Evolutionary conservation across 495 filamentous ascomycete genomes (phyloP).

Genomic region (Penicillium desertorum): DNA sequence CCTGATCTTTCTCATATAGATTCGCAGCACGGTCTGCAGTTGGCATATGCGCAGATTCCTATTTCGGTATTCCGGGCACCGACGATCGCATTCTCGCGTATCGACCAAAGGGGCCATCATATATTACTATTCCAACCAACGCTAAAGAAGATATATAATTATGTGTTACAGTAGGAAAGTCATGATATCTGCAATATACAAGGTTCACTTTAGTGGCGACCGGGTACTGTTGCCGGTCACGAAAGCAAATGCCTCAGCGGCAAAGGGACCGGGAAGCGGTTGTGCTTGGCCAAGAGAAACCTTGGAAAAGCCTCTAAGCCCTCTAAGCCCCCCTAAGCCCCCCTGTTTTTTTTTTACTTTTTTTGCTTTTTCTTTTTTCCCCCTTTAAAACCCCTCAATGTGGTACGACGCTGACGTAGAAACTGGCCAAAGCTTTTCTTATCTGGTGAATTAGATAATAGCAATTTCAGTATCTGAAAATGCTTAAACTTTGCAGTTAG

Average conservation of each 20-base stretch:
- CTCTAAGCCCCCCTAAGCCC: not conserved
- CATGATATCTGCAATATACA: not conserved
- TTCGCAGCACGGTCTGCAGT: not conserved
- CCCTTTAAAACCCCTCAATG: not conserved
- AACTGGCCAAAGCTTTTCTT: not conserved
- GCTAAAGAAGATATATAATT: not conserved
- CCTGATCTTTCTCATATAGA: not conserved
- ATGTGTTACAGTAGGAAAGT: not conserved
- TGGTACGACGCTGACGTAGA: not conserved
- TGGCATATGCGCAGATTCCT: not conserved
- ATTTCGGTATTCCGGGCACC: not conserved
- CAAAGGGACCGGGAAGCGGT: not conserved
- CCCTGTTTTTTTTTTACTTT: not conserved
- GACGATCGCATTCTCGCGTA: not conserved
- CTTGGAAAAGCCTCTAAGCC: not conserved
- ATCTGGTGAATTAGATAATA: not conserved
- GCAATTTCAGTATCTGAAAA: no score
- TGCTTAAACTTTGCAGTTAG: not conserved
- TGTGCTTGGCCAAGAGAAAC: not conserved
- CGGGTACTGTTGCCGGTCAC: not conserved
- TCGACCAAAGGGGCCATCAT: not conserved
- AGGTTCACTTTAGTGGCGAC: not conserved
- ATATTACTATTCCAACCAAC: not conserved
- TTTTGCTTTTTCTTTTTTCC: not conserved
- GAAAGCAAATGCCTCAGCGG: not conserved